These are phyloP conservation scores for Aspergillus quadrilineatus DNA, from an alignment of 2,329 filamentous ascomycete genomes.

Conservation along the genomic window DNA sequence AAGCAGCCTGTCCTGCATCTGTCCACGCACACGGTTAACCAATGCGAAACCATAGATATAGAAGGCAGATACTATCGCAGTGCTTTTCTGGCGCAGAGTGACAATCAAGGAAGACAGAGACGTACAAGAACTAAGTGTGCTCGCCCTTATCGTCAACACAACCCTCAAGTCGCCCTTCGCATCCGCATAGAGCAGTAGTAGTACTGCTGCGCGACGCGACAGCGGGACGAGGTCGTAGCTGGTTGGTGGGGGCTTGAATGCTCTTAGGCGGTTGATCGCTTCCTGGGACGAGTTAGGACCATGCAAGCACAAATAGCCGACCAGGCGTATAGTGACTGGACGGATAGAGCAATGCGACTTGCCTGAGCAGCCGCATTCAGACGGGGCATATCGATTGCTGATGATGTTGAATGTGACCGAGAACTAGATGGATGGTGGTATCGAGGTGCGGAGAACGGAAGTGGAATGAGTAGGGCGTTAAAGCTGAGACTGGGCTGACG, in stretches of 20 bases:
- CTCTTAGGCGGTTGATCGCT: constrained; percentile 57
- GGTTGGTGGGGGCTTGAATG: constrained; percentile 58
- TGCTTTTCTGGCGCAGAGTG: not conserved
- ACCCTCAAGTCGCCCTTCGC: constrained; percentile 71
- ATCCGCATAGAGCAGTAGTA: constrained; percentile 86
- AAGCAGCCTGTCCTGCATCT: constrained; percentile 79
- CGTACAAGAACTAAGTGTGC: constrained; percentile 58
- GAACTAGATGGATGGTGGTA: constrained; percentile 2
- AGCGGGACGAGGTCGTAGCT: constrained; percentile 58
- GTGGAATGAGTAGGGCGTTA: not conserved
- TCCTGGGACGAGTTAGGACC: constrained; percentile 30
- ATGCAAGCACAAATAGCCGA: not conserved
- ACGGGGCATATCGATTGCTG: constrained; percentile 23
- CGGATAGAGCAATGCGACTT: constrained; percentile 12
- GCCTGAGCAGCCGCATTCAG: constrained; percentile 28
- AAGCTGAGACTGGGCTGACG: not conserved
- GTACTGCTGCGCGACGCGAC: constrained; percentile 74
- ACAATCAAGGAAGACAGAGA: not conserved
- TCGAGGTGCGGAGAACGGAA: not conserved
- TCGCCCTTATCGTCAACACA: constrained; percentile 62
- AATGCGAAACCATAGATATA: too few relatives aligned
- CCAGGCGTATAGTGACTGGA: not conserved
- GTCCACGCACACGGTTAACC: not conserved
- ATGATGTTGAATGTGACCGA: not conserved
- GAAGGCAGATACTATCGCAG: too few relatives aligned